Percentiles rank a stretch among this genome's conserved stretches.
phyloP scores from a whole-genome alignment of 192 early-diverging fungal genomes.

The Linderina pennispora region DNA sequence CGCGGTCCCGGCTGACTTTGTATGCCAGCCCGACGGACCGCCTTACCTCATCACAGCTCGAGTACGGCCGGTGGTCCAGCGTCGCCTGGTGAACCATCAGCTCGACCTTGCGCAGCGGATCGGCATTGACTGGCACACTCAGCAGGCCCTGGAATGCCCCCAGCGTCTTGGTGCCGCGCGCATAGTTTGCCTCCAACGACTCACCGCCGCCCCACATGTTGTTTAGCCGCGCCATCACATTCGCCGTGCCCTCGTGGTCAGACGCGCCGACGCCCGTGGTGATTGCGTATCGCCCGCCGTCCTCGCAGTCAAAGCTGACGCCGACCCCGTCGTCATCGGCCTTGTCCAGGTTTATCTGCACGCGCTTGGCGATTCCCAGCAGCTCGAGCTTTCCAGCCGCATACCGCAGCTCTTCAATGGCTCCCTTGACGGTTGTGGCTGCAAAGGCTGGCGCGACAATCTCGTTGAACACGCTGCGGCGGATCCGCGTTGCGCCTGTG shows the following conservation, averaged over 20 bases:
- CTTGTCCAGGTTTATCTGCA: slow-evolving; percentile 12
- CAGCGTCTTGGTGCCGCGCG: slow-evolving; percentile 69
- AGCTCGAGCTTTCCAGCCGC: slow-evolving; percentile 30
- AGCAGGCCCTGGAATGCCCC: slow-evolving; percentile 58
- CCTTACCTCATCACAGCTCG: slow-evolving; percentile 68
- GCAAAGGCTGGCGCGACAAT: slow-evolving; percentile 10
- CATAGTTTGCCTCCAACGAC: slow-evolving; percentile 61
- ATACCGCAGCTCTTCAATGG: slow-evolving; percentile 25
- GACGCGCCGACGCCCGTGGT: slow-evolving; percentile 88
- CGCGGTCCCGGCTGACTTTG: neutral
- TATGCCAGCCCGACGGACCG: slow-evolving; percentile 51
- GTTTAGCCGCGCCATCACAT: slow-evolving; percentile 61
- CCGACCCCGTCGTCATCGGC: slow-evolving; percentile 52
- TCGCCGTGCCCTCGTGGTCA: slow-evolving; percentile 79
- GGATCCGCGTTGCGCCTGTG: slow-evolving; percentile 22
- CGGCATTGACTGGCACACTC: slow-evolving; percentile 61
- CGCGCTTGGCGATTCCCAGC: slow-evolving; percentile 33
- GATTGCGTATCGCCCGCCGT: slow-evolving; percentile 65
- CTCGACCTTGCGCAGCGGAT: slow-evolving; percentile 62
- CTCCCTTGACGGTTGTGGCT: slow-evolving; percentile 18
- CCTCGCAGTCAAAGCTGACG: slow-evolving; percentile 66
- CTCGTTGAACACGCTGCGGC: slow-evolving; percentile 11
- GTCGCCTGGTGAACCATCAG: slow-evolving; percentile 61
- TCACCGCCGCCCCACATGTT: slow-evolving; percentile 92
- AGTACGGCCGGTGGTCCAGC: slow-evolving; percentile 56